A percentile compares a stretch with the other conserved stretches of the same genome.
Evolutionary conservation across 306 rosid species (phyloP).

Genomic region (Prunus davidiana): DNA sequence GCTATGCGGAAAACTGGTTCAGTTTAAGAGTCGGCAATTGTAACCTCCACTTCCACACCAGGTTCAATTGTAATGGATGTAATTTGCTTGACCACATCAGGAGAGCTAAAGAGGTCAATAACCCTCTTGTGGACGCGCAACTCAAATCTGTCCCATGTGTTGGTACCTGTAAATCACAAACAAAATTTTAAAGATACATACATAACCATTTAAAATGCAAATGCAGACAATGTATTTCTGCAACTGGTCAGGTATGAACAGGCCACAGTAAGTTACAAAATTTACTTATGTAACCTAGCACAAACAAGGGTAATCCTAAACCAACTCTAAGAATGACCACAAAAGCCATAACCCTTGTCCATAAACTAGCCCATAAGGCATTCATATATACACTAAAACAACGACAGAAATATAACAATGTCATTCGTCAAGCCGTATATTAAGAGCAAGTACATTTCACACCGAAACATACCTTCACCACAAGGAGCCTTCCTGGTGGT

Average conservation of each 20-base stretch:
- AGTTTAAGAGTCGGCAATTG: constrained; percentile 71
- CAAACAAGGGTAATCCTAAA: not conserved
- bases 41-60: constrained; percentile 92
- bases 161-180: constrained; percentile 54
- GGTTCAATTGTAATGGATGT: constrained; percentile 95
- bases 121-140: constrained; percentile 90
- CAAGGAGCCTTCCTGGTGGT: constrained; percentile 91
- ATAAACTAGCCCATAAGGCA: too few relatives aligned
- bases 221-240: not conserved
- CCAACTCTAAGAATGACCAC: too few relatives aligned
- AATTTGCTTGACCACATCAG: constrained; percentile 91
- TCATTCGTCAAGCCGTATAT: too few relatives aligned
- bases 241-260: too few relatives aligned
- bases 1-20: not conserved
- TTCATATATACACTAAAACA: too few relatives aligned
- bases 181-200: not conserved
- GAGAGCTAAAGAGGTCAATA: constrained; percentile 89
- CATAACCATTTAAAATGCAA: not conserved
- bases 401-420: too few relatives aligned
- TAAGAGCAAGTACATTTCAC: not conserved
- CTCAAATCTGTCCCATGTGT: constrained; percentile 92
- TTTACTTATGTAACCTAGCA: not conserved
- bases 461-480: constrained; percentile 60
- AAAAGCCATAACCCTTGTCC: too few relatives aligned
- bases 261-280: too few relatives aligned